Percentiles rank a stretch among this genome's conserved stretches.
Conservation (phyloP, 306 rosid genomes). For the Senna tora region DNA sequence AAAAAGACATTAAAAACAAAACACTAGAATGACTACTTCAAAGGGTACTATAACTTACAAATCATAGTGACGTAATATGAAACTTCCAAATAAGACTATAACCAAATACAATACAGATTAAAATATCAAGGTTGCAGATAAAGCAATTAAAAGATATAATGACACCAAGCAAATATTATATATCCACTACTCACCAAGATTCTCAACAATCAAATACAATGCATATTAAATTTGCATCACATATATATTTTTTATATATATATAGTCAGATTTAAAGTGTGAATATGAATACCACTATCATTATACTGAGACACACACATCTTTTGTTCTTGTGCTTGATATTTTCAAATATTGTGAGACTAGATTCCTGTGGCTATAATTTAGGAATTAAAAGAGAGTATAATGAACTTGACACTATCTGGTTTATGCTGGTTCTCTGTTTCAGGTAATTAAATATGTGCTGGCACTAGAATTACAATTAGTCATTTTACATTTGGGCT, state of each 20-base stretch:
- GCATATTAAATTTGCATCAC: no score
- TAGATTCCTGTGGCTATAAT: constrained; percentile 40
- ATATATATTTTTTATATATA: no score
- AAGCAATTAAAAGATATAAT: constrained; percentile 24
- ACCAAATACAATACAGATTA: constrained; percentile 8
- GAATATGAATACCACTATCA: constrained; percentile 18
- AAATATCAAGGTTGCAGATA: constrained; percentile 6
- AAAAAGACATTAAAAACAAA: no score
- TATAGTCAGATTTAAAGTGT: no score
- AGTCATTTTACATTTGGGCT: constrained; percentile 27
- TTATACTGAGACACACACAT: neutral
- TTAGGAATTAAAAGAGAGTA: constrained; percentile 93
- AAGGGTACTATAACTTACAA: no score
- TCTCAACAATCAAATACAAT: neutral
- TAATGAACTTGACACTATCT: constrained; percentile 93
- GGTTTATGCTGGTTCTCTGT: constrained; percentile 99
- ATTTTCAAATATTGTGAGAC: constrained; percentile 32
- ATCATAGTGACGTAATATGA: constrained; percentile 16
- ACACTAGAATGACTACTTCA: no score
- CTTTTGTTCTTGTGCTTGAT: constrained; percentile 36
- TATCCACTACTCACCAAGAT: neutral
- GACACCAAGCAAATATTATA: constrained; percentile 17
- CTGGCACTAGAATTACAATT: constrained; percentile 21
- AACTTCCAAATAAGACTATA: constrained; percentile 4
- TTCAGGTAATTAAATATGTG: constrained; percentile 66